phyloP scores from a whole-genome alignment of 495 filamentous ascomycete genomes.

The Gamarada debralockiae region DNA sequence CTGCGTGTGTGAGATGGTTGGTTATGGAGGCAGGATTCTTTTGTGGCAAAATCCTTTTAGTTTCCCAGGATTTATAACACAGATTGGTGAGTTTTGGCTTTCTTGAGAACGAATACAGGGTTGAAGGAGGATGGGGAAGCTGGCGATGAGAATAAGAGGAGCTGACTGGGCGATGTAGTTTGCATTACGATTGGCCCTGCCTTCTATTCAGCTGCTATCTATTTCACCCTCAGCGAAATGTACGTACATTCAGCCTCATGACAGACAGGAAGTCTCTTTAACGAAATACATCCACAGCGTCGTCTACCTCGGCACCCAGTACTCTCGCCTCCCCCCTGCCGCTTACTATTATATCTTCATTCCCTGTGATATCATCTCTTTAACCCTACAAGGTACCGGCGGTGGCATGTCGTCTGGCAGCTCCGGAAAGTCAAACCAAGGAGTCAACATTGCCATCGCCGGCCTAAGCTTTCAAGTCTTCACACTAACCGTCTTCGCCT shows the following conservation, averaged over 20 bases:
- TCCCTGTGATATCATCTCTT: constrained; percentile 43
- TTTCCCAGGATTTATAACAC: constrained; percentile 13
- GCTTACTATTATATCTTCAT: constrained; percentile 50
- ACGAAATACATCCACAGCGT: no score
- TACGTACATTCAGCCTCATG: constrained; percentile 20
- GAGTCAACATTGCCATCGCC: constrained; percentile 44
- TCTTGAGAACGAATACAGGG: not conserved
- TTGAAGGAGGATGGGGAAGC: no score
- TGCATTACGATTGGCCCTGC: constrained; percentile 25
- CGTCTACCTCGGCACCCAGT: constrained; percentile 32
- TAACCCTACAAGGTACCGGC: constrained; percentile 48
- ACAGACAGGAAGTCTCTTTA: no score
- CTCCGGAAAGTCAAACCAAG: constrained; percentile 22
- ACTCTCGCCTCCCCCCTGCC: constrained; percentile 39
- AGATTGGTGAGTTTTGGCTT: constrained; percentile 16
- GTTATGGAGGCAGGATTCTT: constrained; percentile 25
- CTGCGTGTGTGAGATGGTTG: constrained; percentile 28
- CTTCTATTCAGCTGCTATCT: constrained; percentile 34
- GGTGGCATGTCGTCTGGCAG: constrained; percentile 38
- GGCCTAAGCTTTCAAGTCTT: constrained; percentile 48
- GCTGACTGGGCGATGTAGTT: not conserved
- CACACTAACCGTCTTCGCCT: constrained; percentile 43
- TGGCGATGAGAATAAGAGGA: not conserved
- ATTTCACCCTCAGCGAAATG: constrained; percentile 30
- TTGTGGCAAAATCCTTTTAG: constrained; percentile 24